A percentile compares a stretch with the other conserved stretches of the same genome.
Evolutionary conservation across 106 monocot species (phyloP).

Genomic region (Iris macrosiphon): DNA sequence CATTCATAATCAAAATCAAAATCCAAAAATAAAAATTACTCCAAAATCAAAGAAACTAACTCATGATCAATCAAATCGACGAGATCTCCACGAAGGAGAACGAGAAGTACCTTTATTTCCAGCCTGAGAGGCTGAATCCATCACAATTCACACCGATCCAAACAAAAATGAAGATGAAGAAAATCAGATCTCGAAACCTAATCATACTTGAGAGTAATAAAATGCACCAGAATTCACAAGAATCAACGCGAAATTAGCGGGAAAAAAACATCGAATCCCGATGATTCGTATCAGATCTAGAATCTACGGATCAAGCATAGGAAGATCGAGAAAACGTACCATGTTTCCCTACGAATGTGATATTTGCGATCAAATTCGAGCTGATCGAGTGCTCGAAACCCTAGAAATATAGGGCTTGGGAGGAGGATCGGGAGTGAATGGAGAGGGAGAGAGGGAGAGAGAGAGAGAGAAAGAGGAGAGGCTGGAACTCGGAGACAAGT

Average conservation of each 20-base stretch:
- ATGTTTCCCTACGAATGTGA: conserved; percentile 4
- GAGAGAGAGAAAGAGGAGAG: too few relatives aligned
- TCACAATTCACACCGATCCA: conserved; percentile 5
- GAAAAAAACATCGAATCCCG: too few relatives aligned
- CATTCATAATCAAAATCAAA: background rate
- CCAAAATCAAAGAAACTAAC: background rate
- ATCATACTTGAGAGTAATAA: background rate
- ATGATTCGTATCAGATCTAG: too few relatives aligned
- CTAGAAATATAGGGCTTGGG: conserved; percentile 14
- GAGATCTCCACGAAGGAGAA: too few relatives aligned
- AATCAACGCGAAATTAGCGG: too few relatives aligned
- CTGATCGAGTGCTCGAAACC: conserved; percentile 10
- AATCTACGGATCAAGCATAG: too few relatives aligned
- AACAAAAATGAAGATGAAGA: conserved; percentile 7
- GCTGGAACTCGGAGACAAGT: too few relatives aligned
- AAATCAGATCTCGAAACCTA: background rate
- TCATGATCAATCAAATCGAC: background rate
- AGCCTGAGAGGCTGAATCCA: conserved; percentile 65
- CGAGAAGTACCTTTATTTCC: conserved; percentile 61
- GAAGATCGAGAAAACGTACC: conserved; percentile 5
- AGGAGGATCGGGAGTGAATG: background rate
- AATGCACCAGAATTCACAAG: background rate
- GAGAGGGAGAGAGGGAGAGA: background rate
- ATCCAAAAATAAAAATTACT: background rate
- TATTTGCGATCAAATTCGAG: background rate